Conservation (phyloP, 345 rosid genomes). For the Hibiscus trionum region DNA sequence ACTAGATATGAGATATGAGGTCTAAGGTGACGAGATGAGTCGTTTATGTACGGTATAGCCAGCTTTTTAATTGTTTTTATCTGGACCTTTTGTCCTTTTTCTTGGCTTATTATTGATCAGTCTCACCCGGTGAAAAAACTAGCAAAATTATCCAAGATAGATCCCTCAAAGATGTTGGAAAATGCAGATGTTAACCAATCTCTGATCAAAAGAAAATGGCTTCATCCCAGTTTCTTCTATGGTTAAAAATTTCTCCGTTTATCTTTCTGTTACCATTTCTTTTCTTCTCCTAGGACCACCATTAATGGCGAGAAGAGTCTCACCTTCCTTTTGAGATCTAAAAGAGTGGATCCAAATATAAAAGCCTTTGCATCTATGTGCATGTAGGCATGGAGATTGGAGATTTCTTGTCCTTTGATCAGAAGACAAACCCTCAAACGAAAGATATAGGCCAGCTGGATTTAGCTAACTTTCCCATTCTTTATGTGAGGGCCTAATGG, state of each 20-base stretch:
- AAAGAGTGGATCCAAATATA: background rate
- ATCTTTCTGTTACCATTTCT: background rate
- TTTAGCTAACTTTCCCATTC: background rate
- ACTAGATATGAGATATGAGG: conserved; percentile 2
- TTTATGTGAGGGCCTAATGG: background rate
- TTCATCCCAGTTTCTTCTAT: background rate
- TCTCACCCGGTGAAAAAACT: background rate
- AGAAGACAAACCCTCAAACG: conserved; percentile 11
- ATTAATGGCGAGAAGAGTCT: background rate
- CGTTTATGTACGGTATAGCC: background rate
- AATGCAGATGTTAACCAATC: background rate
- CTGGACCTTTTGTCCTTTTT: conserved; percentile 1
- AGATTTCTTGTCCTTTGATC: conserved; percentile 1
- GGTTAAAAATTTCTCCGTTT: background rate
- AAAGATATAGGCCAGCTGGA: conserved; percentile 17
- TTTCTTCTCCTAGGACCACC: background rate
- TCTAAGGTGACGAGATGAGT: conserved; percentile 6
- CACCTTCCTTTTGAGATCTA: background rate
- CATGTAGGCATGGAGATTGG: background rate
- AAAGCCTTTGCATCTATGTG: background rate
- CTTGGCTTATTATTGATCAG: background rate
- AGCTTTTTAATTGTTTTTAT: background rate
- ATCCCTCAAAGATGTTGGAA: background rate
- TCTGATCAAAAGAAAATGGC: background rate
- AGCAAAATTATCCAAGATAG: background rate